Percentiles rank a stretch among this genome's conserved stretches.
phyloP scores from a whole-genome alignment of 345 rosid genomes.

The Lumnitzera littorea region DNA sequence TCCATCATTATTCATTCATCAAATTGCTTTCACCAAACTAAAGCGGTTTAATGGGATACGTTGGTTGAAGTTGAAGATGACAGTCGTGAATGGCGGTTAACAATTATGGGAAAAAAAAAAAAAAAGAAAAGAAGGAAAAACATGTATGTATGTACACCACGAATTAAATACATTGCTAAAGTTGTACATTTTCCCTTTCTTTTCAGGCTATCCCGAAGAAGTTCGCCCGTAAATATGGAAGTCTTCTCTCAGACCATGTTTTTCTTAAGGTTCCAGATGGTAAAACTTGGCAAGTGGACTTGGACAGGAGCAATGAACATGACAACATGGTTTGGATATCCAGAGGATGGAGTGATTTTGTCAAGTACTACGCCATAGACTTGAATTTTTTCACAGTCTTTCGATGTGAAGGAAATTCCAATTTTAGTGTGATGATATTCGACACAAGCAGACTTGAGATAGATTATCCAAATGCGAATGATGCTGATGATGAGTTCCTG shows the following conservation, averaged over 20 bases:
- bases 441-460: conserved; percentile 1
- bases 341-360: conserved; percentile 6
- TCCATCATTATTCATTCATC: too few relatives aligned
- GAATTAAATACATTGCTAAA: too few relatives aligned
- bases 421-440: neutral
- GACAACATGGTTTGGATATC: neutral
- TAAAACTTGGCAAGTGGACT: conserved; percentile 5
- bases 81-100: too few relatives aligned
- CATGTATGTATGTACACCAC: too few relatives aligned
- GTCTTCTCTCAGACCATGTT: neutral
- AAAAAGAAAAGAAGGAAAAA: too few relatives aligned
- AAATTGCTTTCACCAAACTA: too few relatives aligned
- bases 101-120: too few relatives aligned
- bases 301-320: neutral
- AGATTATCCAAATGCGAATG: neutral
- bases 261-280: conserved; percentile 6
- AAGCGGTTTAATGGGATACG: too few relatives aligned
- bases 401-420: neutral
- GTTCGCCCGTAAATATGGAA: neutral
- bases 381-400: neutral
- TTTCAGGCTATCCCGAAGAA: conserved; percentile 1
- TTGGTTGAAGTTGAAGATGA: too few relatives aligned
- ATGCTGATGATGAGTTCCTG: too few relatives aligned
- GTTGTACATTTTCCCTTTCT: too few relatives aligned
- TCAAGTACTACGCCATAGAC: neutral